Base-by-base conservation (phyloP, 768 basidiomycete species). In the Rhodotorula toruloides region DNA sequence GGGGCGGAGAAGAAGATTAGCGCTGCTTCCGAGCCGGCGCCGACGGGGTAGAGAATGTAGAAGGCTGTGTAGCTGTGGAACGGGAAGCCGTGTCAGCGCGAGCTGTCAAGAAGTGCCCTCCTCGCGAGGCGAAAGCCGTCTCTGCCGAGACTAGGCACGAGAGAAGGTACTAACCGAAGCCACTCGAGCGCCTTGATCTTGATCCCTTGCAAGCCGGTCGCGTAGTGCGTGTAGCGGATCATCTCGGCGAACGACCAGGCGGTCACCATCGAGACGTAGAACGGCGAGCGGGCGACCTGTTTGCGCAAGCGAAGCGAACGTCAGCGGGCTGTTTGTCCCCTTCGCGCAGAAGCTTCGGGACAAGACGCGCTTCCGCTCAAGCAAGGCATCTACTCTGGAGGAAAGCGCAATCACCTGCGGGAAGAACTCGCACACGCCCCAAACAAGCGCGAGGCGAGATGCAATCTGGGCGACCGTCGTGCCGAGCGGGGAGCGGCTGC, bases 201-300 rank as follows among this genome's bases (percentile, higher is more conserved):
- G 72, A 76, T 70, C 10, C 84, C 84, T 47, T 89, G 67, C 9
- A 94, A 82, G 48, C 80, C 81, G 73, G 81, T 79, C 3, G 87
- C 86, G 77, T 98, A 99, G 81, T 87, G 94, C 14, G 84, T 76
- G 79, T 98, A 98, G 37, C 96, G 89, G 62, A 93, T 85, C 53
- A 93, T 84, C 78, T 99, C 96, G 22, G 91, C 90, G 56, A 86
- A 67, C 0, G 89, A 87, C 96, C 96, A 98, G 0, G 93, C 88
- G 67, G 94, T 78, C 59, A 97, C 83, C 91, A 97, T 94, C 55
- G 87, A 86, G 11, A 89, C 84, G 80, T 89, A 97, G 34, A 92
- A 76, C 7, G 96, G 89, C 74, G 84, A 86, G 7, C 80, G 75
- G 12, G 69, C 84, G 87, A 34, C 88, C 76, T 78, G 77, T 46